Evolutionary conservation across 225 moss, liverwort and hornwort species (phyloP).

Genomic region (Pseudisothecium myosuroides): DNA sequence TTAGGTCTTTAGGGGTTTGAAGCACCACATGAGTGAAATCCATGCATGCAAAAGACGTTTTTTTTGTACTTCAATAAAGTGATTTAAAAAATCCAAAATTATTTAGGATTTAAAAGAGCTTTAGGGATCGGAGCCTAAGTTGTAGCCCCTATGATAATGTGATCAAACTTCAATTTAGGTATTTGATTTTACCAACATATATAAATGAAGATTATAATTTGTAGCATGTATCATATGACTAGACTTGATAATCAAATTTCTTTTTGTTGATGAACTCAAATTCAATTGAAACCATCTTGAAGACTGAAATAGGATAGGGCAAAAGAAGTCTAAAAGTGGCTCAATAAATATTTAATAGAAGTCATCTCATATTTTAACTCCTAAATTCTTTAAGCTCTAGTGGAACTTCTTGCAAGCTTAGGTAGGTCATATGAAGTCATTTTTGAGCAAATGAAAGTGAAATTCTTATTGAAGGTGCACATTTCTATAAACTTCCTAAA

Average conservation of each 20-base stretch:
- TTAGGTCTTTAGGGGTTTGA: too few relatives aligned
- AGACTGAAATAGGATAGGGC: accelerated
- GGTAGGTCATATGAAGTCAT: neutral
- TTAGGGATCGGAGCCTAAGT: accelerated
- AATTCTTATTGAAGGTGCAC: too few relatives aligned
- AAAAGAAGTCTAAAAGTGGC: neutral
- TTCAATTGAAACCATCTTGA: neutral
- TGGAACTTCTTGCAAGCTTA: neutral
- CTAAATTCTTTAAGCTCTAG: neutral
- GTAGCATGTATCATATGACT: neutral
- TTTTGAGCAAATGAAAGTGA: neutral
- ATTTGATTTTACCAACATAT: neutral
- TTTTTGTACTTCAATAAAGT: neutral
- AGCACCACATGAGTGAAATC: neutral
- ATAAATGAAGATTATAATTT: neutral
- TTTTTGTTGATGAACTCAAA: neutral
- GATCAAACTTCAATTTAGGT: neutral
- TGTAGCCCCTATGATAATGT: too few relatives aligned
- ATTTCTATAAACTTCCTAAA: neutral
- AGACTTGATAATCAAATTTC: neutral
- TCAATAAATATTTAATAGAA: neutral
- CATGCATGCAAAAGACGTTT: accelerated
- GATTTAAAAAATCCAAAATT: neutral
- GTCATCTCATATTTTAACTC: neutral
- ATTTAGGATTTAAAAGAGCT: neutral